Evolutionary conservation across 768 basidiomycete genomes (phyloP).

Genomic region (Termitomyces sp.): DNA sequence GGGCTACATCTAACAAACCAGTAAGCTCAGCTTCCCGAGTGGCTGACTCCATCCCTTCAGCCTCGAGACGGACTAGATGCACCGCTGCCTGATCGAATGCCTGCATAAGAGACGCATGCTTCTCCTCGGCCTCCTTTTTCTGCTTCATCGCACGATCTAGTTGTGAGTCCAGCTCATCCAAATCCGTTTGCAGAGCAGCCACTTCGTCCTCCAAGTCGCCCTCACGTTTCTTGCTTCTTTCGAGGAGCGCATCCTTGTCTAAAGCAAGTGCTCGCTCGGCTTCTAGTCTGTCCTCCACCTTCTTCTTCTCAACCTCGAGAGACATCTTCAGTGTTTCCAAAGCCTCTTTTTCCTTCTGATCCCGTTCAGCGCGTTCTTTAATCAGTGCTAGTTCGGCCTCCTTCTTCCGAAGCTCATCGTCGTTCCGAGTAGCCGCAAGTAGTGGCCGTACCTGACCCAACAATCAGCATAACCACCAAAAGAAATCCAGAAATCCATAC

Average conservation of each 20-base stretch:
- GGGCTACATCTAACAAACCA: constrained; percentile 50
- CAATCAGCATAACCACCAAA: constrained; percentile 1
- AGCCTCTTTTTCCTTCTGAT: constrained; percentile 73
- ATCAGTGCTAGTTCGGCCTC: constrained; percentile 76
- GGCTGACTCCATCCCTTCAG: constrained; percentile 65
- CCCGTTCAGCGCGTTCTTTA: constrained; percentile 83
- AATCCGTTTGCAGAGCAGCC: constrained; percentile 68
- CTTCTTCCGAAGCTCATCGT: constrained; percentile 87
- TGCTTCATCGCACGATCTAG: constrained; percentile 72
- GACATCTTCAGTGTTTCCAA: constrained; percentile 78
- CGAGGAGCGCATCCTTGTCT: constrained; percentile 81
- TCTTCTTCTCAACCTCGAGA: constrained; percentile 78
- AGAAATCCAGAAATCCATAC: constrained; percentile 27
- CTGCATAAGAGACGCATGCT: constrained; percentile 60
- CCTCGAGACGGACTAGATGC: constrained; percentile 78
- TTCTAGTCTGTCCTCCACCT: constrained; percentile 75
- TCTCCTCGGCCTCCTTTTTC: constrained; percentile 78
- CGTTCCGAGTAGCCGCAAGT: constrained; percentile 86
- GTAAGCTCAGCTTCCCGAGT: constrained; percentile 58
- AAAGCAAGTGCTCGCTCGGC: constrained; percentile 73
- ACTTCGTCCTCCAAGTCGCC: constrained; percentile 84
- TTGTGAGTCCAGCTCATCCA: constrained; percentile 82
- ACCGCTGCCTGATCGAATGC: constrained; percentile 84
- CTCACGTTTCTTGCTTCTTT: constrained; percentile 83
- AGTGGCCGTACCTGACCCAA: constrained; percentile 76